Base-by-base conservation (phyloP, 192 early-diverging fungal species). In the Tieghemiomyces parasiticus region DNA sequence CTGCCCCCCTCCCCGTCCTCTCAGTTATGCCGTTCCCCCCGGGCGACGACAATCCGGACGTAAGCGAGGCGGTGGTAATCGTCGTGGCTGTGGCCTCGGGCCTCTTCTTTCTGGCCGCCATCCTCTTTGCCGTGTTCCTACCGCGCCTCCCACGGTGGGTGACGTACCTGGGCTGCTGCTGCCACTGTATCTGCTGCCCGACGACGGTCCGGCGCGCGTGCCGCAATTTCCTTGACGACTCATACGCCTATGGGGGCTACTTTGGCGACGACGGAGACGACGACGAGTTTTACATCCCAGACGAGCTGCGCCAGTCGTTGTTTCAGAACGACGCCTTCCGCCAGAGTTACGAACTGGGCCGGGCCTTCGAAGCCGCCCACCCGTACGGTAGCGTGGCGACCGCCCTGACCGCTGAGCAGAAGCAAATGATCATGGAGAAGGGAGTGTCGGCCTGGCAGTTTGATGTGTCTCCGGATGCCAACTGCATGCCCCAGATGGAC, bases 361-460 rank as follows among this genome's bases (percentile, higher is more conserved):
- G 68, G 54, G 87, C 78, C 28, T 89, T 78, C 67, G 84, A 89
- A 73, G 70, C 75, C 35, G 75, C 76, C 30, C 71, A 85, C 60
- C 87, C 87, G 13, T 85, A 83, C 32, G 80, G 83, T 48, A 85
- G 83, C 65, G 65, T 86, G n/a, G 67, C 80, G 59, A 89, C 87
- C 14, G 78, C 85, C 59, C 80, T 89, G 28, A 87, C 87, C 8
- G 59, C 81, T 26, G 80, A 83, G 46, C 87, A 89, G 67, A 80
- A 82, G 61, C 70, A 79, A 46, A 79, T 79, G 31, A 87, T 89
- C 60, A 81, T 84, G 60, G 87, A 89, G 64, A 85, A 85, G 69
- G 87, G 87, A 32, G 87, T 89, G 4, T 78, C 81, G 25, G 87
- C 87, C 12, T 89, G 85, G 82, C 84, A 89, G 70, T 86, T 89